These are phyloP conservation scores for Thielaviopsis ethacetica DNA, from an alignment of 2,329 filamentous ascomycete genomes.

Conservation along the genomic window DNA sequence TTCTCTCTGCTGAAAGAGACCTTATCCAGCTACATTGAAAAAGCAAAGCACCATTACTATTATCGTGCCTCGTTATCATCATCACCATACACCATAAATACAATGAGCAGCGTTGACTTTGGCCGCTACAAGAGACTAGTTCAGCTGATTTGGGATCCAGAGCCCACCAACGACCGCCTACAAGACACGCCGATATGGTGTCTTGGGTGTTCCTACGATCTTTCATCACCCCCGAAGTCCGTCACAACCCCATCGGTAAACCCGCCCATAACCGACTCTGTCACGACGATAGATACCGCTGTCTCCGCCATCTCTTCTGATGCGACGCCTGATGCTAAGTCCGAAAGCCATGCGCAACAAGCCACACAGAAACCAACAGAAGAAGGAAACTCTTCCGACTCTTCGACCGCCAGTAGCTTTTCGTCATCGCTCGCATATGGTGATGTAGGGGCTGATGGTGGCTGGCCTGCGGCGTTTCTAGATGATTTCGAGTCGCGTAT, in stretches of 20 bases:
- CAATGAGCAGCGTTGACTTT: conserved; percentile 47
- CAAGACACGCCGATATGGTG: conserved; percentile 69
- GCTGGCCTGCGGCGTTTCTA: conserved; percentile 75
- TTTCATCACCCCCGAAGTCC: conserved; percentile 15
- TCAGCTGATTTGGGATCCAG: conserved; percentile 83
- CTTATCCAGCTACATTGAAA: not conserved
- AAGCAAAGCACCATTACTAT: not conserved
- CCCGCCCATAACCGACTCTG: not conserved
- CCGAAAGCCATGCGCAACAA: not conserved
- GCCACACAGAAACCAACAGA: conserved; percentile 21
- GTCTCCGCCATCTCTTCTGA: not conserved
- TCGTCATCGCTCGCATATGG: conserved; percentile 35
- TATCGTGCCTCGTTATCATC: not conserved
- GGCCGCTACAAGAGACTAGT: conserved; percentile 66
- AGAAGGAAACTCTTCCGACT: conserved; percentile 25
- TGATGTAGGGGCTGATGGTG: conserved; percentile 25
- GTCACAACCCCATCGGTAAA: not conserved
- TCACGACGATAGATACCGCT: not conserved
- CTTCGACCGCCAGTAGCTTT: conserved; percentile 34
- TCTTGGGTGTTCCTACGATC: conserved; percentile 40
- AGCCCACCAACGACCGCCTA: conserved; percentile 61
- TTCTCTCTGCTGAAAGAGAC: not conserved
- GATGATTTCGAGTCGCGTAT: conserved; percentile 85
- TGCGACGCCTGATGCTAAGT: not conserved
- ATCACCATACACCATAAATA: not conserved